A percentile compares a stretch with the other conserved stretches of the same genome.
These are phyloP conservation scores for Boechera divaricarpa DNA, from an alignment of 345 rosid genomes.

Conservation along the genomic window DNA sequence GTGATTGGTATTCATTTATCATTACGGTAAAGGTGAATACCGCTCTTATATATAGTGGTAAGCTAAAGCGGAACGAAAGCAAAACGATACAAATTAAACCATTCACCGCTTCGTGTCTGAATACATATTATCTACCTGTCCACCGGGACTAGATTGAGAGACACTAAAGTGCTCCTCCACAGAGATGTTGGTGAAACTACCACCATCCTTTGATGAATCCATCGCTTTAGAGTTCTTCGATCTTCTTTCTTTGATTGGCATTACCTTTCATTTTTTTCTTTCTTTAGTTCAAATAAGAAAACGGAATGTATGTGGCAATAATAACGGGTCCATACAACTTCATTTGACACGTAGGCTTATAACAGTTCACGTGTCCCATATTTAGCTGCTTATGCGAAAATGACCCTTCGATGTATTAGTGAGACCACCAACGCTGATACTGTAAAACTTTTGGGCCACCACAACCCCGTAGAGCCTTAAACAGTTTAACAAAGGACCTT, in stretches of 20 bases:
- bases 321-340: constrained; percentile 2
- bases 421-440: neutral
- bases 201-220: constrained; percentile 25
- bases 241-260: neutral
- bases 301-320: neutral
- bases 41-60: too few species aligned
- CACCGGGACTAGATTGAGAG: constrained; percentile 31
- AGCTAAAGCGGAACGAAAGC: too few species aligned
- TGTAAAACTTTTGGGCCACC: too few species aligned
- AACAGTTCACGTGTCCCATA: constrained; percentile 5
- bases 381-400: neutral
- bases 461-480: too few species aligned
- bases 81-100: too few species aligned
- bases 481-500: too few species aligned
- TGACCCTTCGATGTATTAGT: neutral
- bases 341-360: constrained; percentile 12
- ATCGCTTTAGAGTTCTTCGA: constrained; percentile 7
- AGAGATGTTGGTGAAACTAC: constrained; percentile 15
- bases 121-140: constrained; percentile 21
- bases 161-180: constrained; percentile 34
- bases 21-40: too few species aligned
- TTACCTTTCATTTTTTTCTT: neutral
- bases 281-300: neutral
- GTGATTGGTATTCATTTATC: too few species aligned
- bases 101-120: neutral